Conservation (phyloP, 23 red algal species). For the Cyanidioschyzon merolae region DNA sequence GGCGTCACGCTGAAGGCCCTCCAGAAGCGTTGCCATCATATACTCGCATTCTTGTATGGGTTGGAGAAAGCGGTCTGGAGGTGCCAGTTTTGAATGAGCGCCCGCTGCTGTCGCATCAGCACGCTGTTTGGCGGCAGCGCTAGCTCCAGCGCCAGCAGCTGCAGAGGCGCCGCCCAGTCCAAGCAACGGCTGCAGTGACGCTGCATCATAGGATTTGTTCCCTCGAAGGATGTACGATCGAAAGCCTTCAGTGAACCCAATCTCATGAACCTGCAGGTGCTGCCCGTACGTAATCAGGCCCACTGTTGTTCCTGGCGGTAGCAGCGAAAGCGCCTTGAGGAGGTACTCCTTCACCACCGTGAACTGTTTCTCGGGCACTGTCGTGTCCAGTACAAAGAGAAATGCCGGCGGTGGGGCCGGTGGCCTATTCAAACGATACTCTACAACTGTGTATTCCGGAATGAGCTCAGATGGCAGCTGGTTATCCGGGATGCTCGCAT, state of each 20-base stretch:
- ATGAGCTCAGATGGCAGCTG: slow-evolving; percentile 84
- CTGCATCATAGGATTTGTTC: slow-evolving; percentile 70
- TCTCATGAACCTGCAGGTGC: slow-evolving; percentile 91
- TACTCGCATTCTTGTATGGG: slow-evolving; percentile 85
- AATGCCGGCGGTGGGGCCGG: slow-evolving; percentile 58
- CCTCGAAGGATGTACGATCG: slow-evolving; percentile 85
- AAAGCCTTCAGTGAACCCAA: slow-evolving; percentile 58
- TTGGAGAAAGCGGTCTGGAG: slow-evolving; percentile 59
- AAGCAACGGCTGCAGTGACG: slow-evolving; percentile 53
- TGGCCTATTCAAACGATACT: slow-evolving; percentile 56
- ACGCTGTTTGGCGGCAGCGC: neutral
- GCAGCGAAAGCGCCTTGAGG: slow-evolving; percentile 56
- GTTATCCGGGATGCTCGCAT: slow-evolving; percentile 71
- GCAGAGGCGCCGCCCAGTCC: slow-evolving; percentile 18
- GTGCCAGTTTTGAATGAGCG: neutral
- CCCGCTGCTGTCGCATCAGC: slow-evolving; percentile 19
- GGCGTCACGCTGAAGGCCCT: slow-evolving; percentile 54
- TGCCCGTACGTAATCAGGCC: slow-evolving; percentile 95
- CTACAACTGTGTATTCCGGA: slow-evolving; percentile 84
- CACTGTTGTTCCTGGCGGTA: slow-evolving; percentile 55
- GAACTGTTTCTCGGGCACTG: slow-evolving; percentile 54
- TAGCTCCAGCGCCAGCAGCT: slow-evolving; percentile 11
- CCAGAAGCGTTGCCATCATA: slow-evolving; percentile 73
- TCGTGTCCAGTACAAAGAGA: slow-evolving; percentile 86
- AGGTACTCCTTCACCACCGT: slow-evolving; percentile 80